Conservation (phyloP, 352 stramenopile genomes). For the Blastocystis sp. region DNA sequence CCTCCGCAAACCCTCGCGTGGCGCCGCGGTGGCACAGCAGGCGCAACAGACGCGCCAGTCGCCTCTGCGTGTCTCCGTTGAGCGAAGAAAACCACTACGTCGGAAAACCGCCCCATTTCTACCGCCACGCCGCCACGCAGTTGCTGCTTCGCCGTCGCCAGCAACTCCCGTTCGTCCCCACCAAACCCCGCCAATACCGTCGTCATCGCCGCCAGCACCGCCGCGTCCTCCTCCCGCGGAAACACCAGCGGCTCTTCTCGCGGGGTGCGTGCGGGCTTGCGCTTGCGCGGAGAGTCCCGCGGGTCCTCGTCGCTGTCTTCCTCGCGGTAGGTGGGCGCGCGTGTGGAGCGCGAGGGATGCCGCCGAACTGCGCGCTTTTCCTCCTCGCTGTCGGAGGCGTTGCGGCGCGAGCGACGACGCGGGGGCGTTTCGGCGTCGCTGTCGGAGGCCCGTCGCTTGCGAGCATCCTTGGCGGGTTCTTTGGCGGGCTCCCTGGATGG, state of each 20-base stretch:
- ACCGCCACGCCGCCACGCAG: neutral
- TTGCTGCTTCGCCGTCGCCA: neutral
- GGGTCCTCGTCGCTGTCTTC: conserved; percentile 6
- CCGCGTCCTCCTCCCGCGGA: neutral
- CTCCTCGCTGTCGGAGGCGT: neutral
- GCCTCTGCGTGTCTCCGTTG: neutral
- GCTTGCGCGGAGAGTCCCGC: neutral
- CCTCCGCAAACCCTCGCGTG: neutral
- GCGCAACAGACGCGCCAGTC: neutral
- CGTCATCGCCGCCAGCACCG: neutral
- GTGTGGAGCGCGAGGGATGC: neutral
- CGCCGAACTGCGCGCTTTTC: neutral
- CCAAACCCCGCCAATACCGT: neutral
- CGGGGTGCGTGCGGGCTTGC: neutral
- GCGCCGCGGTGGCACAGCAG: neutral
- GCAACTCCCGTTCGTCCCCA: neutral
- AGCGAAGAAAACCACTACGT: conserved; percentile 38
- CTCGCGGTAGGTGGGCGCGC: neutral
- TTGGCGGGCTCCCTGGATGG: neutral
- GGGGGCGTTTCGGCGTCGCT: neutral
- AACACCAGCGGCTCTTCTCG: neutral
- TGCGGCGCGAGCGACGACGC: neutral
- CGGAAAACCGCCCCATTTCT: neutral
- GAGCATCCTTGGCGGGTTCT: neutral
- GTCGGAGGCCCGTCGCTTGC: neutral